These are phyloP conservation scores for Podila minutissima DNA, from an alignment of 192 early-diverging fungal species.

Conservation along the genomic window DNA sequence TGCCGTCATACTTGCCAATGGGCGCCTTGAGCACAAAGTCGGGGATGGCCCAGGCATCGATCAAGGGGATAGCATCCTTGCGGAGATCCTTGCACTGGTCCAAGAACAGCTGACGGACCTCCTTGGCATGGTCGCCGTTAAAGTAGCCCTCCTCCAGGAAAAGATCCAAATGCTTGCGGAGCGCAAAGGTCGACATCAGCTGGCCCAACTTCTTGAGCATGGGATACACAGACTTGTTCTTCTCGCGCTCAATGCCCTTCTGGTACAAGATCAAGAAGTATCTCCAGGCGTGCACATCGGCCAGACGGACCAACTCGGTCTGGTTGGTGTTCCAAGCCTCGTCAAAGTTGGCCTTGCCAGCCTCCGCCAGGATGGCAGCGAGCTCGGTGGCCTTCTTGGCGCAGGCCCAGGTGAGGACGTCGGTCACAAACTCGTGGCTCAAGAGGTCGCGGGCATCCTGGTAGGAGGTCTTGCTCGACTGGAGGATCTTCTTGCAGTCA, in stretches of 20 bases:
- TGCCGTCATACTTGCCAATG: conserved; percentile 66
- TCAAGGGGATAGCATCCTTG: conserved; percentile 59
- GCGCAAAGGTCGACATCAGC: conserved; percentile 55
- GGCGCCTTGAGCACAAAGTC: conserved; percentile 69
- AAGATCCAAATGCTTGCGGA: conserved; percentile 53
- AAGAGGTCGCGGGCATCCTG: conserved; percentile 52
- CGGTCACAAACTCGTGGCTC: conserved; percentile 45
- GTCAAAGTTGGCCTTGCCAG: conserved; percentile 31
- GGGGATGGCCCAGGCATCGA: conserved; percentile 64
- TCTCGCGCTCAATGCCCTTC: conserved; percentile 36
- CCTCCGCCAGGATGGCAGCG: conserved; percentile 17
- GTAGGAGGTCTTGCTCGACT: conserved; percentile 27
- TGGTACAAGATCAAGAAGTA: conserved; percentile 45
- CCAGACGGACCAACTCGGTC: conserved; percentile 40
- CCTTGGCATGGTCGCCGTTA: conserved; percentile 50
- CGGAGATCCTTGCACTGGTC: conserved; percentile 57
- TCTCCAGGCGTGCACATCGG: conserved; percentile 50
- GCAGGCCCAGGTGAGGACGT: conserved; percentile 53
- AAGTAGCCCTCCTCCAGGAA: conserved; percentile 64
- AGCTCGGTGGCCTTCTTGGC: conserved; percentile 46
- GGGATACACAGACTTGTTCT: conserved; percentile 36
- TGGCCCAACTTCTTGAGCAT: conserved; percentile 55
- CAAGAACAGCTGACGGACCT: conserved; percentile 52
- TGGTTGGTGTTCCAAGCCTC: conserved; percentile 50
- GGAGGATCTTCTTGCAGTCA: conserved; percentile 45